phyloP scores from a whole-genome alignment of 73 alveolate genomes.

The Urostyla sp. region DNA sequence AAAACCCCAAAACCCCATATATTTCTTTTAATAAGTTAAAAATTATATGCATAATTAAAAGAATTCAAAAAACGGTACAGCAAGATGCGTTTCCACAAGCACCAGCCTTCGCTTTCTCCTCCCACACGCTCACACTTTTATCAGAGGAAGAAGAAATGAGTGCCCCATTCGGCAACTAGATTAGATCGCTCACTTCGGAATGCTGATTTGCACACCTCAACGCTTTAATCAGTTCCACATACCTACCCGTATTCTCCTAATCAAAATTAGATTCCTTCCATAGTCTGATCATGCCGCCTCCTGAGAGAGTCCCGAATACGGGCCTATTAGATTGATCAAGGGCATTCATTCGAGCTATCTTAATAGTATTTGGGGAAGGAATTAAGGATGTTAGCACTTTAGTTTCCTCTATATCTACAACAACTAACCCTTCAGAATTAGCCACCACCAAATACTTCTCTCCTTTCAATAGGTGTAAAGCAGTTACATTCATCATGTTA shows the following conservation, averaged over 20 bases:
- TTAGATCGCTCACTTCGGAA: constrained; percentile 1
- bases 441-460: constrained; percentile 30
- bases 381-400: background rate
- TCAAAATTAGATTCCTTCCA: background rate
- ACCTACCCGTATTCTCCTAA: constrained; percentile 17
- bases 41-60: background rate
- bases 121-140: constrained; percentile 31
- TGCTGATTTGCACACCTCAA: background rate
- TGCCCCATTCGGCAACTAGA: constrained; percentile 36
- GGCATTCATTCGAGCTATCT: background rate
- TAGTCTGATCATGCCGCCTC: background rate
- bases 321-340: background rate
- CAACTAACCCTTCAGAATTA: constrained; percentile 3
- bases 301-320: background rate
- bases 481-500: background rate
- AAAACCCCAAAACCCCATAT: too few species aligned
- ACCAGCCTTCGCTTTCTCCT: constrained; percentile 37
- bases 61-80: constrained; percentile 29
- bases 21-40: too few species aligned
- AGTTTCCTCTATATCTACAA: constrained; percentile 13
- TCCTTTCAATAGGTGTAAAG: background rate
- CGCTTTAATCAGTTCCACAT: background rate
- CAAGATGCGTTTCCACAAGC: constrained; percentile 36
- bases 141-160: constrained; percentile 5
- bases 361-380: background rate